Base-by-base conservation (phyloP, 1,284 basidiomycete species). In the Neotropicomus parvogracilis region DNA sequence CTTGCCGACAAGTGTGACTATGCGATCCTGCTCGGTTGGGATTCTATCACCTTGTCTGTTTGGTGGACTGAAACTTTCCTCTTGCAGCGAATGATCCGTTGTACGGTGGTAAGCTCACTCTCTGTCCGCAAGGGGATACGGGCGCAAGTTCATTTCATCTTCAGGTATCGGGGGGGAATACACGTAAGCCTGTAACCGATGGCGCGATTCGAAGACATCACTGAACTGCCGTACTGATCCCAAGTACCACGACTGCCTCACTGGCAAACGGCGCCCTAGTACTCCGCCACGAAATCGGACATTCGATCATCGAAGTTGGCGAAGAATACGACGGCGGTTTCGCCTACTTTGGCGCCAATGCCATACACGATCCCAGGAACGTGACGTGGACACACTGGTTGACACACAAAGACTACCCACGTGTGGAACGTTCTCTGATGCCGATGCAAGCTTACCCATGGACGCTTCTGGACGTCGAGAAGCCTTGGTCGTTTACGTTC, bases 281-380 rank as follows among this genome's bases (percentile, higher is more conserved):
- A 0, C 74, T 92, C 24, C 79, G 88, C 8, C 90, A 91, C 59
- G 90, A 92, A 65, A 79, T 93, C 2, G 89, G 90, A 0, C 85
- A 89, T 64, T 87, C 84, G n/a, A 79, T 88, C 46, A 85, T 88
- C 53, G 70, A 78, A 2, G 84, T 89, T 6, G 90, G 90, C 7
- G 90, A 92, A 67, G 90, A 92, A 69, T 92, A 93, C 59, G 90
- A 93, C 55, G 89, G 88, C 3, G 88, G 88, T 1, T 82, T 69
- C 53, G 83, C 73, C 3, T 92, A 92, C 64, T 87, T 77, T 54
- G 90, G 90, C 3, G 77, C 77, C 36, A 90, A 92, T 62, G 77
- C 87, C 4, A 76, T 73, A 21, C 69, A 75, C 34, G 63, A 79
- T 53, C 51, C 68, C 20, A 60, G 67, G 12, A 50, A 72, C 9